A percentile compares a stretch with the other conserved stretches of the same genome.
phyloP scores from a whole-genome alignment of 2,329 filamentous ascomycete genomes.

The Xylariaceae sp. region DNA sequence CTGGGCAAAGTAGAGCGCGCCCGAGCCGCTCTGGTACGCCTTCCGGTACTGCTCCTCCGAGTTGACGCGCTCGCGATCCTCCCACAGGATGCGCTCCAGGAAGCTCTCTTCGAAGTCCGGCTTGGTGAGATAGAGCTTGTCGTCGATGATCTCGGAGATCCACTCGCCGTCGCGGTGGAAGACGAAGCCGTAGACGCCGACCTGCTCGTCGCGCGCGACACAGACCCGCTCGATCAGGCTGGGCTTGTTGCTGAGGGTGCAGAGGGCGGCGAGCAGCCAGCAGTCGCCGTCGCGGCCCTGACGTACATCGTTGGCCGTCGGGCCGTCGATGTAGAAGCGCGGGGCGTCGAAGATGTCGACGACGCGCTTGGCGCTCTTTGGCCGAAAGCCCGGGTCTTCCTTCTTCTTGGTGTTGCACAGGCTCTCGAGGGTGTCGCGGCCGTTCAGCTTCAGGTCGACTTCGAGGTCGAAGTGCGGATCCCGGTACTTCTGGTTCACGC shows the following conservation, averaged over 20 bases:
- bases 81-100: conserved; percentile 66
- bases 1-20: conserved; percentile 72
- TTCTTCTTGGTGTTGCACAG: conserved; percentile 46
- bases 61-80: conserved; percentile 69
- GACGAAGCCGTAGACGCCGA: conserved; percentile 86
- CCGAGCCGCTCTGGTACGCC: conserved; percentile 68
- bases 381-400: conserved; percentile 51
- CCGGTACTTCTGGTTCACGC: conserved; percentile 75
- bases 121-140: conserved; percentile 80
- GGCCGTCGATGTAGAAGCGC: conserved; percentile 62
- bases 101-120: conserved; percentile 76
- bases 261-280: conserved; percentile 76
- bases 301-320: conserved; percentile 60
- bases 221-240: conserved; percentile 67
- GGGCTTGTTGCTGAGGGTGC: conserved; percentile 68
- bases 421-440: conserved; percentile 49
- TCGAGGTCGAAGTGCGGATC: conserved; percentile 58
- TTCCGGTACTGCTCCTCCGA: conserved; percentile 66
- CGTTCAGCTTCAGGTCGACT: conserved; percentile 61
- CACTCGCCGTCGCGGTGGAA: conserved; percentile 86
- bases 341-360: conserved; percentile 72
- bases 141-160: conserved; percentile 87
- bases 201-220: conserved; percentile 64
- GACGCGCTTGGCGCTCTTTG: conserved; percentile 69
- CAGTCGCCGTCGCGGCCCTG: conserved; percentile 76